Conservation (phyloP, 2,329 filamentous ascomycete genomes). For the Beauveria sp. region DNA sequence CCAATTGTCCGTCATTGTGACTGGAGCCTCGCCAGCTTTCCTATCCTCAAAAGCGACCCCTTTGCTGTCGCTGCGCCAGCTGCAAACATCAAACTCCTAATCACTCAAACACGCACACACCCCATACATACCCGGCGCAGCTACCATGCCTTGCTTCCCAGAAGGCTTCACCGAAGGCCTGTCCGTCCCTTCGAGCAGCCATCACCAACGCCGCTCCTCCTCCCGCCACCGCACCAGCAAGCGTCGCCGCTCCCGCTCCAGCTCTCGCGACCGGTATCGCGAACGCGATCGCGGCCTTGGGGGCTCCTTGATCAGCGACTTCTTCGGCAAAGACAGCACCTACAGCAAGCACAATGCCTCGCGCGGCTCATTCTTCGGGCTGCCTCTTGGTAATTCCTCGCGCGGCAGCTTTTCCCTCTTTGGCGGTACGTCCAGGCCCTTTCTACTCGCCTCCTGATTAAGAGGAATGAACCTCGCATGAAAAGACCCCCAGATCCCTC, state of each 20-base stretch:
- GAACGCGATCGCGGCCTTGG: constrained; percentile 12
- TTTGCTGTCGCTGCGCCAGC: too few relatives aligned
- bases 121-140: background rate
- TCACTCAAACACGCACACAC: background rate
- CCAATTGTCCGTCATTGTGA: too few relatives aligned
- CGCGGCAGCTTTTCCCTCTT: constrained; percentile 40
- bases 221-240: constrained; percentile 26
- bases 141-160: constrained; percentile 22
- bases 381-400: constrained; percentile 32
- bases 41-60: too few relatives aligned
- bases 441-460: background rate
- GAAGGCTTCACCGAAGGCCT: constrained; percentile 25
- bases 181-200: constrained; percentile 23
- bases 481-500: background rate
- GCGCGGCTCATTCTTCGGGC: constrained; percentile 39
- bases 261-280: constrained; percentile 23
- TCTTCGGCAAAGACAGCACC: constrained; percentile 32
- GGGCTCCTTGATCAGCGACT: constrained; percentile 23
- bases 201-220: constrained; percentile 20
- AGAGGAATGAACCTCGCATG: too few relatives aligned
- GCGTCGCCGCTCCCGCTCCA: constrained; percentile 31
- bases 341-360: constrained; percentile 34
- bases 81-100: too few relatives aligned
- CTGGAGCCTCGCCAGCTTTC: too few relatives aligned
- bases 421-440: constrained; percentile 19